Conservation (phyloP, 2,329 filamentous ascomycete genomes). For the Fusarium floridanum region DNA sequence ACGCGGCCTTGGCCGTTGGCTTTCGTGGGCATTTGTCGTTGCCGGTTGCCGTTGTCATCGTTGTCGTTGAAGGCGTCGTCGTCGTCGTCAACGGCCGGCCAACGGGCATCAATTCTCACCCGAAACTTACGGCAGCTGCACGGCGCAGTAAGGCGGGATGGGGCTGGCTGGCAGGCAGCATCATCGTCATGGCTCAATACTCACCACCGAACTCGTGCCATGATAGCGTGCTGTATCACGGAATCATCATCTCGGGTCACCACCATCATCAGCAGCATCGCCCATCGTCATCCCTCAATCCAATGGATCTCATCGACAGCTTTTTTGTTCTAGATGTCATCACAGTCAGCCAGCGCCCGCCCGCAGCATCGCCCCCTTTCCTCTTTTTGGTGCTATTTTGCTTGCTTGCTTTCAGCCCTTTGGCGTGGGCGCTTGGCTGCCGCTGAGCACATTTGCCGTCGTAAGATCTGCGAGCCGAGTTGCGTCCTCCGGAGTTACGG, state of each 20-base stretch:
- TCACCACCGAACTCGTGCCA: conserved; percentile 9
- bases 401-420: background rate
- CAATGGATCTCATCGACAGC: background rate
- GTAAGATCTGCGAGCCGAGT: conserved; percentile 41
- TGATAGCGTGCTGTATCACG: conserved; percentile 13
- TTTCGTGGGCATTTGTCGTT: background rate
- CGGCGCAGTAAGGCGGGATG: background rate
- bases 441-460: conserved; percentile 27
- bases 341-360: conserved; percentile 32
- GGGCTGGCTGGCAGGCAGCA: conserved; percentile 12
- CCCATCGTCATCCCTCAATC: conserved; percentile 13
- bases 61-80: background rate
- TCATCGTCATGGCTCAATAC: background rate
- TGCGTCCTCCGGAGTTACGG: conserved; percentile 18
- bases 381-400: conserved; percentile 27
- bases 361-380: conserved; percentile 24
- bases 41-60: background rate
- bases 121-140: background rate
- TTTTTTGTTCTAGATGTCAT: conserved; percentile 10
- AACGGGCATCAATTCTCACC: background rate
- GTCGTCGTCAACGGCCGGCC: conserved; percentile 3
- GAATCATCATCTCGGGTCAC: conserved; percentile 7
- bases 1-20: background rate
- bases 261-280: conserved; percentile 15
- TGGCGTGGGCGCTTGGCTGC: conserved; percentile 21